These are phyloP conservation scores for Endoconidiophora laricicola DNA, from an alignment of 2,329 filamentous ascomycete genomes.

Conservation along the genomic window DNA sequence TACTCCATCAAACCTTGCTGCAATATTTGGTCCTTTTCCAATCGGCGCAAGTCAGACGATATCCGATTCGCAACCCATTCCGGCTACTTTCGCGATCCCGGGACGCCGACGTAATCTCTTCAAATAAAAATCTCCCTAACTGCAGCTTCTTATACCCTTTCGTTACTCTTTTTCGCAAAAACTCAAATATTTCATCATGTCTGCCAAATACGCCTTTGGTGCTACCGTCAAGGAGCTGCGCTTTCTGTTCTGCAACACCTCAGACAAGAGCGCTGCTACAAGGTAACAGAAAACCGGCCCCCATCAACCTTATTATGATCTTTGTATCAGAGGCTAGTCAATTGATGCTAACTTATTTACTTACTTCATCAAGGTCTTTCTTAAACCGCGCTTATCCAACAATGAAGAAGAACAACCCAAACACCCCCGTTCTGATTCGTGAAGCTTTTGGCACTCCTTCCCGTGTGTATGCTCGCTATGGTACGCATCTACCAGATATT, in stretches of 20 bases:
- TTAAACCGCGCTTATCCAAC: slow-evolving; percentile 82
- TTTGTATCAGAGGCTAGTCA: background rate
- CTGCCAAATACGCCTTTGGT: slow-evolving; percentile 75
- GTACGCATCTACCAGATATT: slow-evolving; percentile 30
- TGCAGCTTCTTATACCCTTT: background rate
- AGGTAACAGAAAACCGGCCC: slow-evolving; percentile 37
- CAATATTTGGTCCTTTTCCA: too few relatives aligned
- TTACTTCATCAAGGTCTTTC: slow-evolving; percentile 50
- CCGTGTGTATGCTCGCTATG: slow-evolving; percentile 82
- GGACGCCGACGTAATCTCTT: background rate
- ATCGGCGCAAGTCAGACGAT: too few relatives aligned
- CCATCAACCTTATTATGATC: background rate
- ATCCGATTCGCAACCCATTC: too few relatives aligned
- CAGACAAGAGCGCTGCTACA: slow-evolving; percentile 73
- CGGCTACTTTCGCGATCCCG: background rate
- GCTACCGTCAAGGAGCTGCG: slow-evolving; percentile 85
- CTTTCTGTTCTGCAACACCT: slow-evolving; percentile 93
- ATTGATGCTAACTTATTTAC: background rate
- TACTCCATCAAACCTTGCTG: too few relatives aligned
- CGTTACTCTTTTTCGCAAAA: background rate
- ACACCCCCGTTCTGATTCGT: slow-evolving; percentile 83
- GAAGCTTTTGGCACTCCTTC: slow-evolving; percentile 76
- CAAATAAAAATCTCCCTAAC: too few relatives aligned
- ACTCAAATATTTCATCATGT: background rate
- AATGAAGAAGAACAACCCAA: slow-evolving; percentile 98